These are phyloP conservation scores for Fragilariopsis cylindrus DNA, from an alignment of 108 stramenopile genomes.

Conservation along the genomic window DNA sequence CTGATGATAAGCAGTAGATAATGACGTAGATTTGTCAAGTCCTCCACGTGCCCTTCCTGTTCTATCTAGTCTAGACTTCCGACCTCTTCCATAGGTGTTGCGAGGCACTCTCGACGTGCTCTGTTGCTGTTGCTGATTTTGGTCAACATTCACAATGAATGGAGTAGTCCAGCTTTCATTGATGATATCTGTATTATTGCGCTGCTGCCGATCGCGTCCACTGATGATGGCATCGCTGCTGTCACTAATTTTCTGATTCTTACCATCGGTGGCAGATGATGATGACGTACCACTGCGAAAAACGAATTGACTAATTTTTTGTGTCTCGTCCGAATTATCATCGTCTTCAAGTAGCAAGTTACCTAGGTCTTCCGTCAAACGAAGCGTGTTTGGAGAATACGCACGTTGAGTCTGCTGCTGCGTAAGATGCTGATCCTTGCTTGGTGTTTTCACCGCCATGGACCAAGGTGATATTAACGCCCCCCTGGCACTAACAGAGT, in stretches of 20 bases:
- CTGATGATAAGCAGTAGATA: background rate
- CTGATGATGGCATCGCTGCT: background rate
- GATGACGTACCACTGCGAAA: constrained; percentile 27
- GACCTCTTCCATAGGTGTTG: constrained; percentile 13
- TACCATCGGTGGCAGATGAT: background rate
- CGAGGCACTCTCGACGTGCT: constrained; percentile 26
- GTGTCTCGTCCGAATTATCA: constrained; percentile 31
- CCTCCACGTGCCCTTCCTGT: constrained; percentile 21
- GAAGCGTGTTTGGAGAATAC: constrained; percentile 70
- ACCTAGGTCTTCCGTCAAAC: constrained; percentile 73
- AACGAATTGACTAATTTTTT: constrained; percentile 20
- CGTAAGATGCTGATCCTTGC: constrained; percentile 44
- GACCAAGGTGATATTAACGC: constrained; percentile 28
- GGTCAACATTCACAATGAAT: constrained; percentile 31
- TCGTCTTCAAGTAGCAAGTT: constrained; percentile 77
- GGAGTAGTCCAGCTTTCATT: constrained; percentile 40
- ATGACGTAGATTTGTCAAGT: constrained; percentile 11
- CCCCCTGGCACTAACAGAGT: background rate
- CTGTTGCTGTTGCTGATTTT: constrained; percentile 16
- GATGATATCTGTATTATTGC: background rate
- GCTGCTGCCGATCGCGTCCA: background rate
- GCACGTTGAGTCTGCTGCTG: constrained; percentile 40
- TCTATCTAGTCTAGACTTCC: constrained; percentile 24
- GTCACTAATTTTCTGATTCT: background rate
- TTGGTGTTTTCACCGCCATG: constrained; percentile 8